Evolutionary conservation across 805 yeast genomes (phyloP), one percentile per base, ranked within the genome.

Genomic region (Schwanniomyces vanrijiae): DNA sequence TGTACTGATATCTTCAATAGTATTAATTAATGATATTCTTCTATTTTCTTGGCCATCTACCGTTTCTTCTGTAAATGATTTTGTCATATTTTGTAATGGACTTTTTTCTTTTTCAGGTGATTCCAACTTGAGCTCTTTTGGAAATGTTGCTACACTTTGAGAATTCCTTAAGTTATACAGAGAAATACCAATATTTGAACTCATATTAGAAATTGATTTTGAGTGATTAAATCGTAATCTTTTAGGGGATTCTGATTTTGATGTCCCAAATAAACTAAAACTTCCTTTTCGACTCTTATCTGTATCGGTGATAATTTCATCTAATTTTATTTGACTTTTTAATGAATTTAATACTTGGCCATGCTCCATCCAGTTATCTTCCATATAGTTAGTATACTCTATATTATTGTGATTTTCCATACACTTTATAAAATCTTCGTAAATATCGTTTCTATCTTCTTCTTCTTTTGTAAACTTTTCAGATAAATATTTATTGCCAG

Each of bases 311-410:
- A 2, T 42, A 6, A 9, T 40, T n/a, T 40, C 16, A 9, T 35
- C 42, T n/a, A 33, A 5, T n/a, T 20, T 25, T 3, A 10, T 14
- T 42, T 43, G 34, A 16, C 11, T 9, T 20, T 29, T 40, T 21
- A 51, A 34, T 14, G 50, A 19, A 18, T 45, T 34, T 11, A 55
- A 34, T 18, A 50, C 44, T 4, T 49, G 43, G 2, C 52, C 47
- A 7, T 58, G 49, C 38, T 52, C 59, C 63, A 59, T 59, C 63
- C 63, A 59, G 44, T 59, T 59, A 4, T 37, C 42, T 8, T 43
- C 35, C 13, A 43, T 47, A 39, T 51, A 55, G 16, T 41, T 37
- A 8, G 51, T 29, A 38, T 47, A 49, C 5, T 54, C 49, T 2
- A 35, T 28, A n/a, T 26, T 37, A 13, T 16, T 19, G 16, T 22